Conservation (phyloP, 2,329 filamentous ascomycete species). For the Clonostachys solani region DNA sequence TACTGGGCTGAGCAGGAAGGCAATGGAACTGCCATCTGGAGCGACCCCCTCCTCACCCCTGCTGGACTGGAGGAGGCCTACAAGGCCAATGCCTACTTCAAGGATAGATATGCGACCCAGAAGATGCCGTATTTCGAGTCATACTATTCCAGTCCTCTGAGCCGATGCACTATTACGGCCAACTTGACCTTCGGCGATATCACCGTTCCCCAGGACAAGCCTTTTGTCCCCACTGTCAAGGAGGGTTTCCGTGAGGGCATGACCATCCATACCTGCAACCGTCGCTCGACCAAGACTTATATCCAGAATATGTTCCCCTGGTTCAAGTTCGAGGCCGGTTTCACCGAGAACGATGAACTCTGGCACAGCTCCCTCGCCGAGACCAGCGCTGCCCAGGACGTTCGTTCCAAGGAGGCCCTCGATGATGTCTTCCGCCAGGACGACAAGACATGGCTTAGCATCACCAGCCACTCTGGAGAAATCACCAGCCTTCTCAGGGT, state of each 20-base stretch:
- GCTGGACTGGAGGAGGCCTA: conserved; percentile 52
- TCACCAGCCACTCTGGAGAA: conserved; percentile 58
- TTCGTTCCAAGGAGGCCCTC: conserved; percentile 41
- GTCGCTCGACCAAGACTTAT: conserved; percentile 47
- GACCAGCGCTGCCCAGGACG: conserved; percentile 41
- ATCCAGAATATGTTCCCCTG: conserved; percentile 47
- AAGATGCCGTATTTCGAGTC: conserved; percentile 57
- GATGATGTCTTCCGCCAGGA: conserved; percentile 54
- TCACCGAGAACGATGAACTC: conserved; percentile 48
- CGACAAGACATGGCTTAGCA: conserved; percentile 48
- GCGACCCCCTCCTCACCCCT: conserved; percentile 57
- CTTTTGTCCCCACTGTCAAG: conserved; percentile 57
- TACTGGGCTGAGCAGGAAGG: conserved; percentile 64
- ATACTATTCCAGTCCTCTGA: conserved; percentile 63
- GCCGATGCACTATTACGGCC: conserved; percentile 59
- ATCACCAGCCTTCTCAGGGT: conserved; percentile 48
- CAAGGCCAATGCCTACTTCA: conserved; percentile 57
- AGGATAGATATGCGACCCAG: conserved; percentile 41
- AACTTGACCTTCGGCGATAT: conserved; percentile 55
- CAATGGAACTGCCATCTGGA: conserved; percentile 59
- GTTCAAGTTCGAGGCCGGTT: conserved; percentile 55
- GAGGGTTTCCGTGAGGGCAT: conserved; percentile 63
- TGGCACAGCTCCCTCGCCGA: conserved; percentile 37
- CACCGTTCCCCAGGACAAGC: conserved; percentile 38
- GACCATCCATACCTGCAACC: conserved; percentile 65